These are phyloP conservation scores for Dictyostelium citrinum DNA, from an alignment of 78 protist species.

Conservation along the genomic window DNA sequence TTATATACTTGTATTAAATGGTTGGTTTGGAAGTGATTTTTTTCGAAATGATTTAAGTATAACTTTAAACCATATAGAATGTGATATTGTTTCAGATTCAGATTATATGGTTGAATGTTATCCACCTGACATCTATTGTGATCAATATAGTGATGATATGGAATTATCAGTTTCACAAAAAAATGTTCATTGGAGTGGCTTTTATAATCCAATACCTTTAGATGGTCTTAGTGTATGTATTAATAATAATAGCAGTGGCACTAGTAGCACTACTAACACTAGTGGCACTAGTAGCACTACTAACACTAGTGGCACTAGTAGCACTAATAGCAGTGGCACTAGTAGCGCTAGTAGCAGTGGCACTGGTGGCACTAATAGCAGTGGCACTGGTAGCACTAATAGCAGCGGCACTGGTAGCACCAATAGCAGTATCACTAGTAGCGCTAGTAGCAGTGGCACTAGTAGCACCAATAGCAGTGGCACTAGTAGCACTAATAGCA, in stretches of 20 bases:
- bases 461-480: too few species aligned
- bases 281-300: too few species aligned
- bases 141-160: neutral
- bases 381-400: too few species aligned
- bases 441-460: too few species aligned
- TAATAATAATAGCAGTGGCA: neutral
- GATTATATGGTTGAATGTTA: neutral
- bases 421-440: too few species aligned
- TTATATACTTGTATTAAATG: neutral
- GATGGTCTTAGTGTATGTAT: neutral
- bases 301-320: too few species aligned
- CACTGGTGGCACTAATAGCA: too few species aligned
- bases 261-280: too few species aligned
- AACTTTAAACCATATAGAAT: neutral
- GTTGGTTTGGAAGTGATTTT: neutral
- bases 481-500: too few species aligned
- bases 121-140: neutral
- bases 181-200: neutral
- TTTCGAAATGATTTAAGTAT: neutral
- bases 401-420: too few species aligned
- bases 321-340: too few species aligned
- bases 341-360: too few species aligned
- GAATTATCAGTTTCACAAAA: neutral
- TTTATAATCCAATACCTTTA: neutral
- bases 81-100: neutral